Evolutionary conservation across 257 asterid genomes (phyloP).

Genomic region (Solanum bulbocastanum): DNA sequence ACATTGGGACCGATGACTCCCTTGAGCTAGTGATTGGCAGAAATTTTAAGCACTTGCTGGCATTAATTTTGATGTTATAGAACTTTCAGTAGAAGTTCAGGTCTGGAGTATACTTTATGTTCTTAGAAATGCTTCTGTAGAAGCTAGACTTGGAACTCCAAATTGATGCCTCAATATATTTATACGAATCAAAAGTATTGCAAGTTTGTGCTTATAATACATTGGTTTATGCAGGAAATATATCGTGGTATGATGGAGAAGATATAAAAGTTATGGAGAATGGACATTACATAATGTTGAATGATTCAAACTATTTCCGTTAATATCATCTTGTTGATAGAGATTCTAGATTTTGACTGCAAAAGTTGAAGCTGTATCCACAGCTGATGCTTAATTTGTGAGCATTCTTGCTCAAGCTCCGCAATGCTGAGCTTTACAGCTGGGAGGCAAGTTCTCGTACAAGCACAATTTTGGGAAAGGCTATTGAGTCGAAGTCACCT

Average conservation of each 20-base stretch:
- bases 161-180: not conserved
- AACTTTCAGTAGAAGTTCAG: not conserved
- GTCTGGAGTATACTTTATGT: not conserved
- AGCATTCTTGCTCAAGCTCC: not conserved
- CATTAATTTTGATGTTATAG: not conserved
- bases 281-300: conserved; percentile 48
- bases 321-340: conserved; percentile 6
- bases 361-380: conserved; percentile 8
- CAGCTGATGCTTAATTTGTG: not conserved
- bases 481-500: not conserved
- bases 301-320: conserved; percentile 37
- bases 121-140: not conserved
- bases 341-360: not conserved
- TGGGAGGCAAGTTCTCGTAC: not conserved
- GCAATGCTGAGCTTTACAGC: not conserved
- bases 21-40: not conserved
- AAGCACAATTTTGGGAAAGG: not conserved
- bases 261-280: conserved; percentile 38
- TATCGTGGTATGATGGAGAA: conserved; percentile 59
- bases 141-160: not conserved
- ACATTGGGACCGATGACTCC: not conserved
- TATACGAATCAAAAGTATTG: not conserved
- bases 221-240: conserved; percentile 31
- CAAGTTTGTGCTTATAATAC: not conserved
- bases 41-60: not conserved